phyloP scores from a whole-genome alignment of 306 rosid genomes.

The Castanospermum australe region DNA sequence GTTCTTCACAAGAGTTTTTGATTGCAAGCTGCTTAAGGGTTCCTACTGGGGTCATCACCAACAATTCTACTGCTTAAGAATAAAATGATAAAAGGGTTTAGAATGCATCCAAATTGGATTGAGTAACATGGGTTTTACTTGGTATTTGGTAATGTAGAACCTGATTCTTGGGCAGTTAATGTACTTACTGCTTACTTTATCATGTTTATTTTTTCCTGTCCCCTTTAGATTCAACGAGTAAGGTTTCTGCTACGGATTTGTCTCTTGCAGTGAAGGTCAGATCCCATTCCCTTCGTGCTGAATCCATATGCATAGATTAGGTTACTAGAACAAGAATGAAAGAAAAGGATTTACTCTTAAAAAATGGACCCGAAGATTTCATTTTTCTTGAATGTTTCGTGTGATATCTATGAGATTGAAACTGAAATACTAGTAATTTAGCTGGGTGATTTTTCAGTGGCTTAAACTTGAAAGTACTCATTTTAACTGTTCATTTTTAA shows the following conservation, averaged over 20 bases:
- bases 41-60: too few relatives aligned
- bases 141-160: not conserved
- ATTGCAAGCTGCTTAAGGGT: not conserved
- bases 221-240: slow-evolving; percentile 36
- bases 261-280: slow-evolving; percentile 70
- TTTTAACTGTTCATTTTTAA: slow-evolving; percentile 61
- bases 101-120: not conserved
- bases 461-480: slow-evolving; percentile 38
- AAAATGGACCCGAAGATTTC: not conserved
- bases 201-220: not conserved
- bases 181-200: not conserved
- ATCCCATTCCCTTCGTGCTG: slow-evolving; percentile 19
- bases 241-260: slow-evolving; percentile 41
- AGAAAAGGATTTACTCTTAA: not conserved
- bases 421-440: not conserved
- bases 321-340: not conserved
- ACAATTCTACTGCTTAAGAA: not conserved
- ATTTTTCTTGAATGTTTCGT: not conserved
- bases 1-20: not conserved
- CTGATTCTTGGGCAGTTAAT: not conserved
- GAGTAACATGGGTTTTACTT: not conserved
- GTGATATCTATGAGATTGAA: not conserved
- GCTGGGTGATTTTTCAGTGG: not conserved
- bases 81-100: not conserved
- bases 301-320: not conserved